phyloP scores from a whole-genome alignment of 495 filamentous ascomycete species.

The Tuber microsphaerosporum region DNA sequence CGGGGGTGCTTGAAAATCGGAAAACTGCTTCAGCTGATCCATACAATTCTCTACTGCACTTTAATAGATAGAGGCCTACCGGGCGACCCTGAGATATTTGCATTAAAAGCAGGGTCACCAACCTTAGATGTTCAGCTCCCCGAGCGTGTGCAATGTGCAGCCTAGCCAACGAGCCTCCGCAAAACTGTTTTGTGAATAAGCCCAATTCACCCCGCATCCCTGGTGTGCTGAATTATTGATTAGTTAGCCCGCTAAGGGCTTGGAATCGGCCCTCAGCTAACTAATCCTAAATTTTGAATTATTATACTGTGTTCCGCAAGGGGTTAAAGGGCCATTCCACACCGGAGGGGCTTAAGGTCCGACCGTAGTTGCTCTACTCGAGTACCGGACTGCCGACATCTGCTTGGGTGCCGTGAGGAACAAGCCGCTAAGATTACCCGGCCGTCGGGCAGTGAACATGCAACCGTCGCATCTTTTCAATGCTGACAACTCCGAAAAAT shows the following conservation, averaged over 20 bases:
- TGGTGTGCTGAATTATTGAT: neutral
- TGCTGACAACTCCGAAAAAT: neutral
- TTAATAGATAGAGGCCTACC: neutral
- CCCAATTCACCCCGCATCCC: neutral
- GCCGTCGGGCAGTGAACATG: neutral
- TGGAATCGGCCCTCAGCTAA: neutral
- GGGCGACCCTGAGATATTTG: neutral
- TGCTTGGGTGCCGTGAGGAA: neutral
- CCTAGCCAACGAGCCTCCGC: neutral
- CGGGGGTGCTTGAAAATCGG: too few relatives aligned
- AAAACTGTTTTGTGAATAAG: neutral
- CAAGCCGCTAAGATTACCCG: neutral
- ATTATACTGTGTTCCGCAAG: neutral
- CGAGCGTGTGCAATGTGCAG: neutral
- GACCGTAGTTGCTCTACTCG: neutral
- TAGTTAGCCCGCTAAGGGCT: neutral
- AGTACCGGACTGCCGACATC: too few relatives aligned
- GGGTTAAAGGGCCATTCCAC: neutral
- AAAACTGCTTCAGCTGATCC: too few relatives aligned
- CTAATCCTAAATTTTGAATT: neutral
- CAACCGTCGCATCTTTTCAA: constrained; percentile 31
- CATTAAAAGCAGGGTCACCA: neutral
- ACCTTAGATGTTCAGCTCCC: neutral
- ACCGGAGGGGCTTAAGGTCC: neutral
- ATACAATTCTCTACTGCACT: neutral